Evolutionary conservation across 2,329 filamentous ascomycete genomes (phyloP), one percentile per base, ranked within the genome.

Genomic region (Xylariaceae sp.): DNA sequence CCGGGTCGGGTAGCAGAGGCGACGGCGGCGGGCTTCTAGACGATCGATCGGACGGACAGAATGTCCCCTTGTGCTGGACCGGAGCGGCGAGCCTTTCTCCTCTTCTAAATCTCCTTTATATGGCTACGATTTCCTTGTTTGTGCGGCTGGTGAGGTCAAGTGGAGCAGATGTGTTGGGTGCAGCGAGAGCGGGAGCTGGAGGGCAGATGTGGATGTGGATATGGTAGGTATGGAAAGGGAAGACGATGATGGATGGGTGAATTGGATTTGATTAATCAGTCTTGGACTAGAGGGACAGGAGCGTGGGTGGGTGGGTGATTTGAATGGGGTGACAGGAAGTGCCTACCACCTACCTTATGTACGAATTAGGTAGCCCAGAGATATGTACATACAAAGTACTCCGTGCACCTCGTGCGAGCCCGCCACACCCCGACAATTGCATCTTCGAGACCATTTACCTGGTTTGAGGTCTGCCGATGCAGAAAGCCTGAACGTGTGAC

Each of bases 241-340:
- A 51, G 49, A 35, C 23, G 23, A 50, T 30, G 49, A 51, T 51
- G 49, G 47, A 53, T 39, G 34, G 56, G 42, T 57, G 39, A 34
- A 48, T 48, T 51, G 53, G 53, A 44, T 42, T 49, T 56, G 58
- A 60, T 60, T 60, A 60, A 60, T 60, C 58, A 60, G 58, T 53
- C 54, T 49, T 11, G 17, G 55, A 47, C 23, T 55, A 57, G 50
- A 57, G 45, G 55, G 53, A 48, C 53, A 59, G 49, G 30, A 53
- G 44, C 48, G 53, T 55, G 57, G 49, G 55, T 23, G 50, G 17
- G 50, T 51, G 55, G 47, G 49, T 57, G 50, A 56, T n/a, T 57
- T 51, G 50, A 47, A 47, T 34, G 42, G 53, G 51, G 44, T 49
- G 56, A 53, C 51, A 58, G 56, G 49, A 35, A 51, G 49, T 45